A percentile compares a stretch with the other conserved stretches of the same genome.
Conservation (phyloP, 495 filamentous ascomycete species). For the Hyaloscypha bicolor region DNA sequence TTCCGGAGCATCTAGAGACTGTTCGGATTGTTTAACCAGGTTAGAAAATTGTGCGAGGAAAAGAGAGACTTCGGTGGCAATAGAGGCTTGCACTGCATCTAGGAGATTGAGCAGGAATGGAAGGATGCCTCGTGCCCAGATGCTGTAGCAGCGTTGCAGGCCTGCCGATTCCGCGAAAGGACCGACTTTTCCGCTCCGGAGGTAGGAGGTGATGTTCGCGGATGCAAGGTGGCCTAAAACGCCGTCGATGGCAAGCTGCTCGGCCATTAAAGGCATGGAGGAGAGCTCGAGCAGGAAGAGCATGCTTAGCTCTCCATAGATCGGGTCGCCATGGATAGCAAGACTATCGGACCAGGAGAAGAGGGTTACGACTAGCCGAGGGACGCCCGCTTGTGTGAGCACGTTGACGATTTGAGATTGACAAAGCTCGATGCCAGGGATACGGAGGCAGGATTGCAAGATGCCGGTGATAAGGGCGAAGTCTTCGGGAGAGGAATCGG, state of each 20-base stretch:
- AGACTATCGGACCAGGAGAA: constrained; percentile 94
- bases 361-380: constrained; percentile 81
- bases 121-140: constrained; percentile 87
- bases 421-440: constrained; percentile 65
- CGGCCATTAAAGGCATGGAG: constrained; percentile 76
- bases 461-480: constrained; percentile 88
- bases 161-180: constrained; percentile 62
- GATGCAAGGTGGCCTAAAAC: constrained; percentile 74
- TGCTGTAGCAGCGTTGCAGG: constrained; percentile 66
- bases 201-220: constrained; percentile 72
- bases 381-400: constrained; percentile 65
- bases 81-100: constrained; percentile 71
- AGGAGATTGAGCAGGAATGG: constrained; percentile 91
- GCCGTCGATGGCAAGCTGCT: constrained; percentile 84
- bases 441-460: constrained; percentile 75
- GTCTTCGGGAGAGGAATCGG: constrained; percentile 61
- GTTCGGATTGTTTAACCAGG: constrained; percentile 64
- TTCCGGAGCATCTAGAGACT: constrained; percentile 58
- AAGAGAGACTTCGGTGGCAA: constrained; percentile 79
- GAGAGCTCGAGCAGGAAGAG: constrained; percentile 89
- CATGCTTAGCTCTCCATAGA: constrained; percentile 89
- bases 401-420: constrained; percentile 67
- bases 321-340: constrained; percentile 71
- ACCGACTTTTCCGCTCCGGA: constrained; percentile 68
- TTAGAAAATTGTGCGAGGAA: constrained; percentile 85